phyloP scores from a whole-genome alignment of 441 rosid genomes.

The Erysimum cheiri region DNA sequence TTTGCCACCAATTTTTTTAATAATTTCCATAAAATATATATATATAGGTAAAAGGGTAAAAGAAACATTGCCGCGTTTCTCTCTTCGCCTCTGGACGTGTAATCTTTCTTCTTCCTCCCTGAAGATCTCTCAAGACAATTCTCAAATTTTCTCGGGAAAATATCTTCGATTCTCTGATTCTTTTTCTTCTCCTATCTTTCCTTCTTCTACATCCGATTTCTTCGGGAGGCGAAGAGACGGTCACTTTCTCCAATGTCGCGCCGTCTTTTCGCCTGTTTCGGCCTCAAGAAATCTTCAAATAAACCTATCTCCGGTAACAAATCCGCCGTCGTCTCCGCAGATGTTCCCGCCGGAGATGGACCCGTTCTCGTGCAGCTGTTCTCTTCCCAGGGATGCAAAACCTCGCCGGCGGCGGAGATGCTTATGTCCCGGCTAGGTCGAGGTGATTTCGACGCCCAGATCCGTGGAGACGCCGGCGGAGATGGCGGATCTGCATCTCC shows the following conservation, averaged over 20 bases:
- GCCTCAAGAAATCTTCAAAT: conserved; percentile 44
- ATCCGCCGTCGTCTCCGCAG: conserved; percentile 28
- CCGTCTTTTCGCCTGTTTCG: conserved; percentile 77
- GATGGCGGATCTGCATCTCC: conserved; percentile 45
- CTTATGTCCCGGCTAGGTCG: conserved; percentile 80
- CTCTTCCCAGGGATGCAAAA: conserved; percentile 85
- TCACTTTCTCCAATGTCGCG: conserved; percentile 52
- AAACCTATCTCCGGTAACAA: conserved; percentile 31
- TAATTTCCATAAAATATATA: not conserved
- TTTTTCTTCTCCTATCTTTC: conserved; percentile 18
- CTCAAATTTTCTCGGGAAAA: conserved; percentile 15
- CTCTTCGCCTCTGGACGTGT: conserved; percentile 35
- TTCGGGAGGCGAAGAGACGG: conserved; percentile 46
- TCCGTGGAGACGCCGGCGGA: conserved; percentile 19
- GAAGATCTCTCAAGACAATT: conserved; percentile 24
- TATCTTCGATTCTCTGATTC: conserved; percentile 30
- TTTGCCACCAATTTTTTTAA: conserved; percentile 3
- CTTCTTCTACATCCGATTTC: conserved; percentile 33
- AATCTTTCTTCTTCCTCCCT: conserved; percentile 18
- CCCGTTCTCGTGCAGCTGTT: conserved; percentile 80
- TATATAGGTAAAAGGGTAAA: not conserved
- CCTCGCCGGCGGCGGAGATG: conserved; percentile 84
- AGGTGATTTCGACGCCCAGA: conserved; percentile 73
- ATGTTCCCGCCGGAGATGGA: conserved; percentile 49
- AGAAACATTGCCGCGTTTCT: conserved; percentile 41